Conservation (phyloP, 2,329 filamentous ascomycete species). For the Xylariaceae sp. region DNA sequence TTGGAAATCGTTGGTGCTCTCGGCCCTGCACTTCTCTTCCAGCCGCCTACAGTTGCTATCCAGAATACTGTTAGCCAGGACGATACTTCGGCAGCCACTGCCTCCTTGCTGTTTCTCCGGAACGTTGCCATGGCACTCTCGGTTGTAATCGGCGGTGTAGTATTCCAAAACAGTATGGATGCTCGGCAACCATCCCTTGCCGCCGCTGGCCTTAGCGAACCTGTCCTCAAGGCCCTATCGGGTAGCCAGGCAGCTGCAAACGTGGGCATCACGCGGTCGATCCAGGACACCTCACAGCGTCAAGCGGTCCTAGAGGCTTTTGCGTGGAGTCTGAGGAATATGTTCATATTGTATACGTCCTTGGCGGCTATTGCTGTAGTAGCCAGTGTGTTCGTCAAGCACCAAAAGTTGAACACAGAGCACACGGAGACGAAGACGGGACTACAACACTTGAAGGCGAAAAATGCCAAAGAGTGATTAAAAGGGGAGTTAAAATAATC, state of each 20-base stretch:
- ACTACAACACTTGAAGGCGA: constrained; percentile 38
- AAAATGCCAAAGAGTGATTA: neutral
- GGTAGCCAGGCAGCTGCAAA: constrained; percentile 55
- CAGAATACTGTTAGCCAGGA: constrained; percentile 66
- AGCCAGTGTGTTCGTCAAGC: constrained; percentile 52
- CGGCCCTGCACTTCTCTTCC: constrained; percentile 72
- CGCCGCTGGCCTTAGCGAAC: constrained; percentile 31
- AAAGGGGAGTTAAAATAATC: neutral
- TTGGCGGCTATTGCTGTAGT: constrained; percentile 50
- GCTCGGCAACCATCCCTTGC: constrained; percentile 50
- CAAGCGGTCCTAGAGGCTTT: constrained; percentile 52
- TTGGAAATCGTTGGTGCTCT: constrained; percentile 68
- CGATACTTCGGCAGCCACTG: constrained; percentile 71
- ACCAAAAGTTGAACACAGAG: constrained; percentile 52
- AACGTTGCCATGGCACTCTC: constrained; percentile 73
- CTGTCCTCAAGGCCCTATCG: constrained; percentile 45
- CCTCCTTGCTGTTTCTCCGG: constrained; percentile 70
- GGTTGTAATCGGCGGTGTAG: constrained; percentile 76
- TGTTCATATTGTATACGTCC: constrained; percentile 56
- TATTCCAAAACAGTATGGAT: constrained; percentile 78
- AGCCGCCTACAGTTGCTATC: constrained; percentile 70
- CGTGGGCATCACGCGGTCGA: constrained; percentile 49
- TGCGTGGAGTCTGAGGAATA: constrained; percentile 55
- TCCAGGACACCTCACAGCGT: constrained; percentile 48
- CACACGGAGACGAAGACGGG: constrained; percentile 61